A percentile compares a stretch with the other conserved stretches of the same genome.
Evolutionary conservation across 345 rosid genomes (phyloP).

Genomic region (Raphanus raphanistrum): DNA sequence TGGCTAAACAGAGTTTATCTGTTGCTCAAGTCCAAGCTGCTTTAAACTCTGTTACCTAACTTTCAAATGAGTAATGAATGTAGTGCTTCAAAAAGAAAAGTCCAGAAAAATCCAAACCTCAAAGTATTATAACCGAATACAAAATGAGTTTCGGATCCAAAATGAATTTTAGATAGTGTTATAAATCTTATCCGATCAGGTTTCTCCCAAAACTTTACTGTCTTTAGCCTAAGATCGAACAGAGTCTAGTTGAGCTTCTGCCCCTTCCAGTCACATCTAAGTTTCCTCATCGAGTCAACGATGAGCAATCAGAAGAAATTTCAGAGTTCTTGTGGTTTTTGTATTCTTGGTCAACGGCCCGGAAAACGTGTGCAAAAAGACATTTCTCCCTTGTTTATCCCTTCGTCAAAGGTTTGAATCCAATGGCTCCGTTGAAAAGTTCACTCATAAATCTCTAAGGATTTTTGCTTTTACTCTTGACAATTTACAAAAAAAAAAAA

Average conservation of each 20-base stretch:
- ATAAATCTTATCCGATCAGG: background rate
- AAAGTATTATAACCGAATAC: no score
- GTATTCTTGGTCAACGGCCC: conserved; percentile 6
- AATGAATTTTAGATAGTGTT: no score
- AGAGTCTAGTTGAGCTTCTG: background rate
- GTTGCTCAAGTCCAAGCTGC: no score
- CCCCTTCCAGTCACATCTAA: background rate
- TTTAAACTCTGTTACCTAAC: no score
- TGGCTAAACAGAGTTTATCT: no score
- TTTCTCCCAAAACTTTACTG: background rate
- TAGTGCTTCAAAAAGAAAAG: no score
- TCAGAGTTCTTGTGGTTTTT: background rate
- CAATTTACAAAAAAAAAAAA: background rate
- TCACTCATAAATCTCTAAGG: background rate
- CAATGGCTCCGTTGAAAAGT: background rate
- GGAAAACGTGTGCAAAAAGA: conserved; percentile 10
- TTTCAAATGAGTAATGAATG: no score
- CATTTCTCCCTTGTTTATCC: background rate
- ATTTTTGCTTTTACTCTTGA: conserved; percentile 12
- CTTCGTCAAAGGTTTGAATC: conserved; percentile 15
- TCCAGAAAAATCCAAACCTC: no score
- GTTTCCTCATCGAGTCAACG: background rate
- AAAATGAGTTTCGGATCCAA: no score
- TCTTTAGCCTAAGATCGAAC: background rate
- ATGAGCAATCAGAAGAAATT: background rate